Conservation (phyloP, 352 stramenopile species). For the Pythium phragmiticola region DNA sequence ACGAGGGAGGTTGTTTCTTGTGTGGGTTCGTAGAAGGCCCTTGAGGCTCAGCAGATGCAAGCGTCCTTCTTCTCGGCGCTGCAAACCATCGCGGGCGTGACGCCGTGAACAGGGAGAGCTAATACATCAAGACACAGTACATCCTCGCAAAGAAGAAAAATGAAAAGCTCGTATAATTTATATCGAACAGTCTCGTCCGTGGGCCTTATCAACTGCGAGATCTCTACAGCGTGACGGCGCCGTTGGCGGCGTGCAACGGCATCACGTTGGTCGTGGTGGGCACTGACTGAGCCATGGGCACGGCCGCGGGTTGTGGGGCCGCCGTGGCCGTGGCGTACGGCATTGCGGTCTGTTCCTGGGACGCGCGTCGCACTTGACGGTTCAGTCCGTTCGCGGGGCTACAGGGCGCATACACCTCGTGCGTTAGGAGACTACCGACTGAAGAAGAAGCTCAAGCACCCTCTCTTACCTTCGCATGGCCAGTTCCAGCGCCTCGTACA, state of each 20-base stretch:
- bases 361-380: constrained; percentile 27
- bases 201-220: not conserved
- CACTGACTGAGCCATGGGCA: constrained; percentile 15
- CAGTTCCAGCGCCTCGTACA: constrained; percentile 83
- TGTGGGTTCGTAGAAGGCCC: constrained; percentile 35
- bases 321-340: constrained; percentile 10
- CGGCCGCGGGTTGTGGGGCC: not conserved
- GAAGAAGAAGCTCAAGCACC: not conserved
- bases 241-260: constrained; percentile 6
- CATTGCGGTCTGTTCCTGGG: not conserved
- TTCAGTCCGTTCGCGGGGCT: constrained; percentile 72
- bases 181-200: constrained; percentile 1
- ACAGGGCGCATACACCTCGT: not conserved
- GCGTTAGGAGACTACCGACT: not conserved
- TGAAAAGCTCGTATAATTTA: constrained; percentile 26
- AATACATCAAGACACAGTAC: not conserved
- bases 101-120: constrained; percentile 21
- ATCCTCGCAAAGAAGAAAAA: not conserved
- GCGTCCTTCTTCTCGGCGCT: constrained; percentile 65
- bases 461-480: constrained; percentile 59
- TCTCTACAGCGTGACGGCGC: constrained; percentile 17
- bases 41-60: constrained; percentile 54
- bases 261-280: not conserved
- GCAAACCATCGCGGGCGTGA: constrained; percentile 37
- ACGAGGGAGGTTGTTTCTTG: not conserved